Evolutionary conservation across 352 stramenopile species (phyloP), one percentile per base, ranked within the genome.

Genomic region (Phytophthora pseudosyringae): DNA sequence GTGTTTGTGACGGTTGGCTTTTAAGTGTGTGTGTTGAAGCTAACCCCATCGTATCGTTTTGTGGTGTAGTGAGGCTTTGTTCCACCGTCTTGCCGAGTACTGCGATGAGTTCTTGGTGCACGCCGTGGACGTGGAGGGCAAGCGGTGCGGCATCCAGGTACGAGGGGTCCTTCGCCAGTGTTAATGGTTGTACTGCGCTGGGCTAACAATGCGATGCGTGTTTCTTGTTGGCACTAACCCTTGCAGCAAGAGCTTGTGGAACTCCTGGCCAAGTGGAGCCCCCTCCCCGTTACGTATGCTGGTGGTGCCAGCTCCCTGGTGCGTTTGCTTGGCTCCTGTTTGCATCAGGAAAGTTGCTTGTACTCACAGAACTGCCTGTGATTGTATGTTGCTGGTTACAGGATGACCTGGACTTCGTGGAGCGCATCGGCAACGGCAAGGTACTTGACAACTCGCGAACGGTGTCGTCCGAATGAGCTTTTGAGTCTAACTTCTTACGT

Each of bases 41-140:
- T 61, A 21, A 69, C 33, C 33, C 21, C 21, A 21, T 15, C 57
- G 2, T 38, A 1, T 61, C 60, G 32, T 16, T 55, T 8, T 63
- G 41, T 54, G 40, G 6, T 40, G 40, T 31, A 96, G 89, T 44
- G 73, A 90, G 56, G 79, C 81, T n/a, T 88, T 95, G 50, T 89
- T 99, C 55, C 71, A 89, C 47, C 77, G 81, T 39, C 78, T 99
- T 25, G 80, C 89, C 10, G 72, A 80, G 28, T 98, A 98, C 69
- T 99, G 97, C 66, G 93, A 97, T 61, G 97, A 99, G 76, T 99
- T 99, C 69, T 75, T 99, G 29, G 97, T 99, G 1, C 97, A 99
- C 75, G 97, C 96, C 0, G 97, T 99, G 13, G 97, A 99, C 45
- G 97, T 99, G 13, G 97, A 99, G 84, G 97, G 97, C 51, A 98